A percentile compares a stretch with the other conserved stretches of the same genome.
These are phyloP conservation scores for Agaricus sinodeliciosus DNA, from an alignment of 768 basidiomycete genomes.

Conservation along the genomic window DNA sequence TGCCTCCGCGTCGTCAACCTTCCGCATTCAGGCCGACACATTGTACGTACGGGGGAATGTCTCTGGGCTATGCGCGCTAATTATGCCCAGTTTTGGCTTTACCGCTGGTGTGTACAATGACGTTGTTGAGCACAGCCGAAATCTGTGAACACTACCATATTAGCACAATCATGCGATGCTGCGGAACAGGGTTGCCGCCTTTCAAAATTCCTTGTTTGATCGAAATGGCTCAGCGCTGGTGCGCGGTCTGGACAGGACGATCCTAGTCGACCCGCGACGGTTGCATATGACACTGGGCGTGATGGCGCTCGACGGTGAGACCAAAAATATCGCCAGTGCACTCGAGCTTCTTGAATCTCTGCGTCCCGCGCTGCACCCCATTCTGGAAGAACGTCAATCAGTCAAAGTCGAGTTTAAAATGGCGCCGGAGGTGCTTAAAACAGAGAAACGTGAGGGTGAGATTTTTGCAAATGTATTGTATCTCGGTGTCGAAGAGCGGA, in stretches of 20 bases:
- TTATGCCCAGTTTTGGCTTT: constrained; percentile 22
- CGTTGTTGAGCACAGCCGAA: background rate
- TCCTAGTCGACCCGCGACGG: constrained; percentile 51
- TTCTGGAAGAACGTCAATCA: constrained; percentile 23
- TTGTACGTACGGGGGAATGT: constrained; percentile 16
- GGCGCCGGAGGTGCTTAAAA: constrained; percentile 39
- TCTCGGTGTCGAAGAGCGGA: constrained; percentile 35
- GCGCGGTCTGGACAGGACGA: constrained; percentile 51
- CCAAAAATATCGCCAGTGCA: constrained; percentile 31
- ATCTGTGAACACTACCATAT: no score
- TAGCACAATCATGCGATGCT: constrained; percentile 33
- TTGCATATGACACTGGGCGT: constrained; percentile 73
- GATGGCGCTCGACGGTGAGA: constrained; percentile 44
- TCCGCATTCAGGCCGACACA: constrained; percentile 21
- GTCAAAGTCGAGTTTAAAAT: constrained; percentile 33
- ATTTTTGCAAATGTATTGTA: constrained; percentile 48
- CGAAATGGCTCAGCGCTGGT: constrained; percentile 23
- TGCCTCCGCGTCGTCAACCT: background rate
- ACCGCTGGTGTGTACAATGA: constrained; percentile 22
- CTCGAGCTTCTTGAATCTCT: constrained; percentile 37
- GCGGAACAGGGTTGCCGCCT: constrained; percentile 26
- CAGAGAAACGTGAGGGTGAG: constrained; percentile 19
- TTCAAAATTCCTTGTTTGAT: constrained; percentile 35
- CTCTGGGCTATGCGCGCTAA: background rate
- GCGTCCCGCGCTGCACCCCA: constrained; percentile 31